A percentile compares a stretch with the other conserved stretches of the same genome.
Conservation (phyloP, 495 filamentous ascomycete species). For the Evernia prunastri region DNA sequence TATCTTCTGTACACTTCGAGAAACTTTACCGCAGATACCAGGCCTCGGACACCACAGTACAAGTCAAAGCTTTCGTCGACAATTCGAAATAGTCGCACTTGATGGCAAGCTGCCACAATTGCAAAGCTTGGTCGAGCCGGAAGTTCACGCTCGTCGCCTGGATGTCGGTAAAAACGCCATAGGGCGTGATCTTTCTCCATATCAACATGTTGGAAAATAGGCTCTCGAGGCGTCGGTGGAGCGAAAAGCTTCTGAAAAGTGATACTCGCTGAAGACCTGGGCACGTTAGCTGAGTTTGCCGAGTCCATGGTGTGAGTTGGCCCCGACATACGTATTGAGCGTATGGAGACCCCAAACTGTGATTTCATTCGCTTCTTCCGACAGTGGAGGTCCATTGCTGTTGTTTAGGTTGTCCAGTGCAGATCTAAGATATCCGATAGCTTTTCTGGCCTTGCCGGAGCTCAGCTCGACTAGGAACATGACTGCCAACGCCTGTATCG, state of each 20-base stretch:
- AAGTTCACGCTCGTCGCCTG: slow-evolving; percentile 21
- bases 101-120: slow-evolving; percentile 24
- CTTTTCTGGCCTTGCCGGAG: slow-evolving; percentile 29
- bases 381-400: slow-evolving; percentile 10
- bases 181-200: slow-evolving; percentile 15
- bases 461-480: slow-evolving; percentile 34
- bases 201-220: slow-evolving; percentile 16
- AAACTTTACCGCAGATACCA: slow-evolving; percentile 27
- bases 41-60: slow-evolving; percentile 29
- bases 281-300: background rate
- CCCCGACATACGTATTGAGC: slow-evolving; percentile 21
- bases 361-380: slow-evolving; percentile 20
- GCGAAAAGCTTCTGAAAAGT: slow-evolving; percentile 24
- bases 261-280: slow-evolving; percentile 19
- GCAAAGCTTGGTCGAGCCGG: slow-evolving; percentile 20
- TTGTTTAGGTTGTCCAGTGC: slow-evolving; percentile 24
- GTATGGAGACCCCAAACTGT: slow-evolving; percentile 24
- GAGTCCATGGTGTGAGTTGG: background rate
- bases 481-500: slow-evolving; percentile 32
- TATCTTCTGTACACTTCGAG: slow-evolving; percentile 29
- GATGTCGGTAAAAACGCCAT: slow-evolving; percentile 25
- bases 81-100: slow-evolving; percentile 32
- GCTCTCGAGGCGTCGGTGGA: slow-evolving; percentile 14
- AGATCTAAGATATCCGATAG: slow-evolving; percentile 32
- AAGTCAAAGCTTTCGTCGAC: slow-evolving; percentile 32